Base-by-base conservation (phyloP, 106 monocot genomes). In the Apostasia ramifera region DNA sequence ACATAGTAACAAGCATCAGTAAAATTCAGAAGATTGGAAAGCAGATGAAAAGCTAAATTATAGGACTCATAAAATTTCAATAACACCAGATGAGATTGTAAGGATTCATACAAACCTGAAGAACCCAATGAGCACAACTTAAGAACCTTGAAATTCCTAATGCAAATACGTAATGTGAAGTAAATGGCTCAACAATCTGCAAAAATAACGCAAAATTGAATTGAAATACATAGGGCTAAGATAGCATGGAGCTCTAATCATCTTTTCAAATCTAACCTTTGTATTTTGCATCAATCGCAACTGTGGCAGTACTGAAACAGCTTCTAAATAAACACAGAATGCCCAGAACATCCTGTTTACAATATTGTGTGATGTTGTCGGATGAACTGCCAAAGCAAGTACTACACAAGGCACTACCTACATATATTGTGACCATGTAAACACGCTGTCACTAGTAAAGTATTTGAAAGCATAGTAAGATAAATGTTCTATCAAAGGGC, bases 161-260 rank as follows among this genome's bases (percentile, higher is more conserved):
- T 12, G 85, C 85, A 61, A 85, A 85, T 40, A 85, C 81, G 44
- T 85, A 86, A 59, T 86, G 79, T 37, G 81, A 78, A 5, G 86
- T 86, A 57, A 86, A 82, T 67, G 86, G 84, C 71, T 84, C 84
- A 57, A 80, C 84, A 50, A 80, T 77, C 84, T 84, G 80, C 14
- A 42, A 66, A 45, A 49, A 5, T 47, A 50, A 46, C 42, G 10
- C 53, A 68, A 54, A 49, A 51, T 41, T 44, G 39, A 44, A 43
- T 73, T 53, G 13, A 38, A 50, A 53, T 26, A 47, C 42, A 54
- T 45, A 63, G 8, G 40, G n/a, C 6, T 15, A 40, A 14, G 11
- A 41, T 54, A 68, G 59, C 1, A 0, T 58, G 37, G 47, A 12
- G 47, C 48, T 26, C 26, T 26, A 56, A 26, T 26, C 26, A 26